Evolutionary conservation across 192 early-diverging fungal genomes (phyloP).

Genomic region (Spizellomyces sp.): DNA sequence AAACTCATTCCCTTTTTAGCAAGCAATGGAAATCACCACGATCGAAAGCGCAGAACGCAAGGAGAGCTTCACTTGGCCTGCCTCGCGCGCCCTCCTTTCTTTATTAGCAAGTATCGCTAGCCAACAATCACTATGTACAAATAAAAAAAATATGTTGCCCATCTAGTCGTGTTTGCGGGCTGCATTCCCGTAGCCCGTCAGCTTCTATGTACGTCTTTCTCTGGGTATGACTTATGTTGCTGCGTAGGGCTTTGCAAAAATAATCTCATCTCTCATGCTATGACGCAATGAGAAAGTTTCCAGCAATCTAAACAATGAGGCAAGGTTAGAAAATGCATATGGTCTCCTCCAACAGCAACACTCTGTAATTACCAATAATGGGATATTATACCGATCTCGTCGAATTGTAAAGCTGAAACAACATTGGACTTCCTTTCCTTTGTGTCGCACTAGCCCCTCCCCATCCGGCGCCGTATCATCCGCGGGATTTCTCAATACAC

Average conservation of each 20-base stretch:
- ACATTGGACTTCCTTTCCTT: slow-evolving; percentile 52
- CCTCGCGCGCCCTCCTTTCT: neutral
- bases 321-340: neutral
- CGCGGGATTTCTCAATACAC: slow-evolving; percentile 71
- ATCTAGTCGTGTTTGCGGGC: neutral
- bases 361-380: slow-evolving; percentile 42
- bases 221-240: neutral
- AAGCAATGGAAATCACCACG: too few species aligned
- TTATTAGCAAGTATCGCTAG: neutral
- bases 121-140: neutral
- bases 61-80: neutral
- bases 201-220: too few species aligned
- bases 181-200: too few species aligned
- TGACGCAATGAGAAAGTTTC: slow-evolving; percentile 28
- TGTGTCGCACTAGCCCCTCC: slow-evolving; percentile 8
- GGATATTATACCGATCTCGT: slow-evolving; percentile 92
- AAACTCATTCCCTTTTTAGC: too few species aligned
- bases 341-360: neutral
- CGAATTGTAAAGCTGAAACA: slow-evolving; percentile 97
- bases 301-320: slow-evolving; percentile 29
- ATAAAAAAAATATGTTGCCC: neutral
- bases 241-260: neutral
- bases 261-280: neutral
- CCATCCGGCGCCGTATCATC: slow-evolving; percentile 47
- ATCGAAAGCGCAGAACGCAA: neutral